A percentile compares a stretch with the other conserved stretches of the same genome.
phyloP scores from a whole-genome alignment of 2,329 filamentous ascomycete species.

The Colletotrichum shisoi region DNA sequence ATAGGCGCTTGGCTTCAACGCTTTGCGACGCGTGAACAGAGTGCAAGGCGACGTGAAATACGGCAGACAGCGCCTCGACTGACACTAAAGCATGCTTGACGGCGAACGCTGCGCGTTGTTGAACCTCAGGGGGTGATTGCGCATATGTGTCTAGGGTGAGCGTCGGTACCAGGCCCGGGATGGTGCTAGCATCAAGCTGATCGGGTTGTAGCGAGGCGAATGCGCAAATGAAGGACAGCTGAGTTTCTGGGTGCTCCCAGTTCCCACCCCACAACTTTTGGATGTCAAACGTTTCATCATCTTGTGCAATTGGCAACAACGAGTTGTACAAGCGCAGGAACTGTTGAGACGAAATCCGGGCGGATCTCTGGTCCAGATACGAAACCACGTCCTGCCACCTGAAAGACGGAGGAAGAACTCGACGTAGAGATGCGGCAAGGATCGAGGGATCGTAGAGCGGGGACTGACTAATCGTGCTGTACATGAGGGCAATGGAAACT shows the following conservation, averaged over 20 bases:
- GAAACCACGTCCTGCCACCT: constrained; percentile 75
- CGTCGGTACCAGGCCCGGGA: constrained; percentile 80
- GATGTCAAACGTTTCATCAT: constrained; percentile 75
- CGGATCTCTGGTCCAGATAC: constrained; percentile 79
- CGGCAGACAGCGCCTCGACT: constrained; percentile 77
- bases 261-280: constrained; percentile 88
- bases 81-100: constrained; percentile 89
- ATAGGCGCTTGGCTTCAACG: constrained; percentile 69
- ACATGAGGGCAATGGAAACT: constrained; percentile 79
- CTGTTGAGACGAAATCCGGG: constrained; percentile 79
- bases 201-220: constrained; percentile 79
- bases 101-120: constrained; percentile 66
- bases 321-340: constrained; percentile 84
- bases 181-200: constrained; percentile 82
- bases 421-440: constrained; percentile 68
- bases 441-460: constrained; percentile 61
- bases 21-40: constrained; percentile 68
- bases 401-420: constrained; percentile 70
- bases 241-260: constrained; percentile 87
- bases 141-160: constrained; percentile 71
- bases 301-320: constrained; percentile 73
- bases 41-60: constrained; percentile 71
- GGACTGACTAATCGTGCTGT: constrained; percentile 66
- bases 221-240: constrained; percentile 91
- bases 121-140: constrained; percentile 58